A percentile compares a stretch with the other conserved stretches of the same genome.
These are phyloP conservation scores for Obelidium mucronatum DNA, from an alignment of 192 early-diverging fungal genomes.

Conservation along the genomic window DNA sequence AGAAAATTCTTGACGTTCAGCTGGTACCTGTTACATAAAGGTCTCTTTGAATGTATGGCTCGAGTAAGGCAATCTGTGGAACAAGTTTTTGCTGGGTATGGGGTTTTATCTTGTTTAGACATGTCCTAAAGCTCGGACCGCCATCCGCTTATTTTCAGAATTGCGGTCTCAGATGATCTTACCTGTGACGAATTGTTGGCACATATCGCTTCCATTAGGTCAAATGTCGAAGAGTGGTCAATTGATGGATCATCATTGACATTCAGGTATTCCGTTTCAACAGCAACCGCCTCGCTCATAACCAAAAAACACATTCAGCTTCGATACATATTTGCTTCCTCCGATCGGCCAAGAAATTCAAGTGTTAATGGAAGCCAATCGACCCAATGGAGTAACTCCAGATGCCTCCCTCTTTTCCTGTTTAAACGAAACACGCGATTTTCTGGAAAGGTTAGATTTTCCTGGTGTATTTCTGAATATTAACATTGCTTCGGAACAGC, in stretches of 20 bases:
- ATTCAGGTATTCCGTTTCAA: no score
- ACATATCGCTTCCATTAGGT: conserved; percentile 41
- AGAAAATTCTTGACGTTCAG: conserved; percentile 87
- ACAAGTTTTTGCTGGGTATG: conserved; percentile 65
- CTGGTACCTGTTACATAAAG: conserved; percentile 92
- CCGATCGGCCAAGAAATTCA: conserved; percentile 63
- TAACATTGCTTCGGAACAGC: neutral
- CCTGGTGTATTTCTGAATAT: conserved; percentile 27
- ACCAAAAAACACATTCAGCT: no score
- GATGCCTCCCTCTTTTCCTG: conserved; percentile 72
- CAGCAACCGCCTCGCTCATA: no score
- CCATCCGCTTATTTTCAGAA: no score
- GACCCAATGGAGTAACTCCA: conserved; percentile 46
- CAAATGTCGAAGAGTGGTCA: conserved; percentile 36
- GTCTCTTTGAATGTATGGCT: conserved; percentile 78
- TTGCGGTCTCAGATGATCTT: conserved; percentile 44
- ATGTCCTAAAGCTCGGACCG: no score
- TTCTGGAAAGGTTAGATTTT: conserved; percentile 73
- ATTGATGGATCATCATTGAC: neutral
- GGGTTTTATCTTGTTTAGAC: neutral
- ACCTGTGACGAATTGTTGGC: conserved; percentile 37
- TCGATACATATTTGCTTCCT: no score
- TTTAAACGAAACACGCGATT: conserved; percentile 89
- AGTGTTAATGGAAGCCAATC: conserved; percentile 62
- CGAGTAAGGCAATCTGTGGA: conserved; percentile 74